Evolutionary conservation across 2,329 filamentous ascomycete genomes (phyloP).

Genomic region (Cercospora berteroae): DNA sequence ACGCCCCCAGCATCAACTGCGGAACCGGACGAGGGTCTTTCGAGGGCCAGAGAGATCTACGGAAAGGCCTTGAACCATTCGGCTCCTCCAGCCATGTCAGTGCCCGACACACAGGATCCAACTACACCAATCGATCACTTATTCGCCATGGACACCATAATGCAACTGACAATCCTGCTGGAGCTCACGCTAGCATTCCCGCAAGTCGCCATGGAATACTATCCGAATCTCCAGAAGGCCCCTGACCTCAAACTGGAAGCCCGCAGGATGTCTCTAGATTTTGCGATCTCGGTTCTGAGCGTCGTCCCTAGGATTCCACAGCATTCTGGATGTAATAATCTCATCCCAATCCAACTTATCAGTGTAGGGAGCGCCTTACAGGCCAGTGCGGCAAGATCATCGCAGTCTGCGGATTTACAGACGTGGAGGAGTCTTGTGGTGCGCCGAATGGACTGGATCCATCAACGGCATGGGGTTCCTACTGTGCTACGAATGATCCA

Average conservation of each 20-base stretch:
- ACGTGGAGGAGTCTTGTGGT: neutral
- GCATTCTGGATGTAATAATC: neutral
- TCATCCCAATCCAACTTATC: neutral
- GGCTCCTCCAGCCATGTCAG: neutral
- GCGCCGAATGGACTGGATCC: neutral
- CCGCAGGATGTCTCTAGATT: neutral
- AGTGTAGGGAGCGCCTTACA: neutral
- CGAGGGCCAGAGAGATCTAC: conserved; percentile 10
- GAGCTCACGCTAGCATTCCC: conserved; percentile 21
- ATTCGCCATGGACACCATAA: conserved; percentile 15
- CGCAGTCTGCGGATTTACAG: neutral
- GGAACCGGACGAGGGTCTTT: neutral
- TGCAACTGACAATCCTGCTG: conserved; percentile 15
- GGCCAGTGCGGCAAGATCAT: neutral
- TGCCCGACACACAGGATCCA: conserved; percentile 18
- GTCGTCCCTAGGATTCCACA: neutral
- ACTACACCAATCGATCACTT: conserved; percentile 18
- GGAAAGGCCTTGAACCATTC: conserved; percentile 5
- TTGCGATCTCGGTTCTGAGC: conserved; percentile 3
- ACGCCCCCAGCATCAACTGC: neutral
- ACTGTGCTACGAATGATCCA: conserved; percentile 9
- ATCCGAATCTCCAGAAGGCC: neutral
- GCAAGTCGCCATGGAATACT: neutral
- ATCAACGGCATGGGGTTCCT: neutral
- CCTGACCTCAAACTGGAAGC: neutral